phyloP scores from a whole-genome alignment of 2,329 filamentous ascomycete species.

The Talaromyces sp. region DNA sequence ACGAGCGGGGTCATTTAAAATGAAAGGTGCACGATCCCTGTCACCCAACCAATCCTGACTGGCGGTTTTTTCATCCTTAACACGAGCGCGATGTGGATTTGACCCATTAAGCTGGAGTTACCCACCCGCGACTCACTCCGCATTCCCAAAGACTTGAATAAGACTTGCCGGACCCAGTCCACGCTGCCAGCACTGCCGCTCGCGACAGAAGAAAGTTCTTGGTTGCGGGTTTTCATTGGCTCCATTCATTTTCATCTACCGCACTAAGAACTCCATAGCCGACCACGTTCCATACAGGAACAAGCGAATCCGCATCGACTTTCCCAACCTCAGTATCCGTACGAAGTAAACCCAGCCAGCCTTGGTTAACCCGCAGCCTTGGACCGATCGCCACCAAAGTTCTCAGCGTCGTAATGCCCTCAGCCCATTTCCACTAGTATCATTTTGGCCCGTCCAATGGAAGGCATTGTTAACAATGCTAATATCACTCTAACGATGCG shows the following conservation, averaged over 20 bases:
- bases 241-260: not conserved
- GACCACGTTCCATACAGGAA: not conserved
- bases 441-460: not conserved
- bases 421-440: not conserved
- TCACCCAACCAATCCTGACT: slow-evolving; percentile 1
- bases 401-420: not conserved
- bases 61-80: not conserved
- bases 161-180: not conserved
- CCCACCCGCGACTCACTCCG: slow-evolving; percentile 17
- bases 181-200: not conserved
- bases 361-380: not conserved
- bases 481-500: not conserved
- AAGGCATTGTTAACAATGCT: not conserved
- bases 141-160: slow-evolving; percentile 15
- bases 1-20: not conserved
- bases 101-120: slow-evolving; percentile 10
- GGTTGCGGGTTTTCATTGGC: not conserved
- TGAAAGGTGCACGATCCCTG: not conserved
- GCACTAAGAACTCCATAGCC: not conserved
- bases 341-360: not conserved
- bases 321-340: not conserved
- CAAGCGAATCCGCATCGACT: too few relatives aligned
- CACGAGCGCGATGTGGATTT: slow-evolving; percentile 3
- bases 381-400: slow-evolving; percentile 1
- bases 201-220: not conserved